phyloP scores from a whole-genome alignment of 306 rosid genomes.

The Carpinus viminea region DNA sequence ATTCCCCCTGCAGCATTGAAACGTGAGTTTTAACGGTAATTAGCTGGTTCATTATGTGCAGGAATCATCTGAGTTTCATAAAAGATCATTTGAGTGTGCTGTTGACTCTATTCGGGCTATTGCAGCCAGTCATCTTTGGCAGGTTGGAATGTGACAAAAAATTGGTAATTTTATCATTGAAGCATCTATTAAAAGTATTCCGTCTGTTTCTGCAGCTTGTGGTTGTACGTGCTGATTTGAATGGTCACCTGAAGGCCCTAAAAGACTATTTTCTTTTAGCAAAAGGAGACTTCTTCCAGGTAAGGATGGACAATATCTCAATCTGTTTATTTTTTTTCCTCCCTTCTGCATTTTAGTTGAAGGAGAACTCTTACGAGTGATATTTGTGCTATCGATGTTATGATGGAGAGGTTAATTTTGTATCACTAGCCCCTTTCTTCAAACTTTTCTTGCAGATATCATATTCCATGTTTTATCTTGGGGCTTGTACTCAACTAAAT shows the following conservation, averaged over 20 bases:
- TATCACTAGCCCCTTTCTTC: not conserved
- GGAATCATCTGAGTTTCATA: constrained; percentile 93
- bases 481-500: not conserved
- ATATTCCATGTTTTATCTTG: not conserved
- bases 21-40: constrained; percentile 7
- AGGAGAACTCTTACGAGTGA: not conserved
- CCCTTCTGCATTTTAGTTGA: constrained; percentile 3
- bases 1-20: constrained; percentile 8
- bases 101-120: constrained; percentile 83
- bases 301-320: constrained; percentile 35
- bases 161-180: constrained; percentile 19
- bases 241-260: constrained; percentile 89
- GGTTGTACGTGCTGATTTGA: constrained; percentile 93
- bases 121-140: constrained; percentile 99
- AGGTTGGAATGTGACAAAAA: constrained; percentile 55
- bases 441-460: not conserved
- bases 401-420: not conserved
- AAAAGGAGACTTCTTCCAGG: constrained; percentile 99
- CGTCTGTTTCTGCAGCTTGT: constrained; percentile 75
- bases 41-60: constrained; percentile 39
- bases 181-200: constrained; percentile 27
- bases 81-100: constrained; percentile 87
- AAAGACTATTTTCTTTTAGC: constrained; percentile 96
- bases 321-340: not conserved
- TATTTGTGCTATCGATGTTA: not conserved